A percentile compares a stretch with the other conserved stretches of the same genome.
Evolutionary conservation across 495 filamentous ascomycete genomes (phyloP).

Genomic region (Lineolata rhizophorae): DNA sequence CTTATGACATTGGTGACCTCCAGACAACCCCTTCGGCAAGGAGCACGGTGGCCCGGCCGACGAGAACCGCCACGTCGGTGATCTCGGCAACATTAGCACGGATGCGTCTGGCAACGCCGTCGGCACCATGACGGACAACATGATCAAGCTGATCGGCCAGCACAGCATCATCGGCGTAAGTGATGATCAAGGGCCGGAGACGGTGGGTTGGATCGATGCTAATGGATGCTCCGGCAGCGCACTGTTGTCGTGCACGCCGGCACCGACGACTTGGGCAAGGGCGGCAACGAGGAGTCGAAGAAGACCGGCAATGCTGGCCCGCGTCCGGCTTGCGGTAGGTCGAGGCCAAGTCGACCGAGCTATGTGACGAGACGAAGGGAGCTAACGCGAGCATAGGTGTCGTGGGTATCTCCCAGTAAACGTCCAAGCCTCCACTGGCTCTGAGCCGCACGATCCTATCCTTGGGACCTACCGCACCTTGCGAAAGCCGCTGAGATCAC

Average conservation of each 20-base stretch:
- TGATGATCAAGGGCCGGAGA: slow-evolving; percentile 6
- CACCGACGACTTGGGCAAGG: slow-evolving; percentile 87
- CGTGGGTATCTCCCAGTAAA: slow-evolving; percentile 51
- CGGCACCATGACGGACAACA: slow-evolving; percentile 50
- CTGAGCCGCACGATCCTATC: too few relatives aligned
- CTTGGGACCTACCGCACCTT: too few relatives aligned
- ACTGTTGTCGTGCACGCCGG: slow-evolving; percentile 88
- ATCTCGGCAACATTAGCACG: slow-evolving; percentile 91
- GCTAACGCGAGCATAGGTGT: slow-evolving; percentile 33
- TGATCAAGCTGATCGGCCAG: slow-evolving; percentile 84
- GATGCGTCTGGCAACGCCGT: slow-evolving; percentile 73
- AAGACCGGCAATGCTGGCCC: slow-evolving; percentile 91
- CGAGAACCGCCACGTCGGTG: slow-evolving; percentile 77
- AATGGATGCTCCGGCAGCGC: slow-evolving; percentile 29
- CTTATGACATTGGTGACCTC: slow-evolving; percentile 1
- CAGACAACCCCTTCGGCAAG: slow-evolving; percentile 89
- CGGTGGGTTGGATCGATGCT: not conserved
- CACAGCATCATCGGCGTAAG: slow-evolving; percentile 89
- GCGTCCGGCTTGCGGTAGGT: slow-evolving; percentile 80
- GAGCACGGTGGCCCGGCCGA: slow-evolving; percentile 75
- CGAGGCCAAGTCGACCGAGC: too few relatives aligned
- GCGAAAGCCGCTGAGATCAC: too few relatives aligned
- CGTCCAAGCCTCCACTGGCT: too few relatives aligned
- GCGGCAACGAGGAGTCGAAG: slow-evolving; percentile 76
- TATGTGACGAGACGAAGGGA: too few relatives aligned